Base-by-base conservation (phyloP, 1,284 basidiomycete species). In the Dichomitus squalens region DNA sequence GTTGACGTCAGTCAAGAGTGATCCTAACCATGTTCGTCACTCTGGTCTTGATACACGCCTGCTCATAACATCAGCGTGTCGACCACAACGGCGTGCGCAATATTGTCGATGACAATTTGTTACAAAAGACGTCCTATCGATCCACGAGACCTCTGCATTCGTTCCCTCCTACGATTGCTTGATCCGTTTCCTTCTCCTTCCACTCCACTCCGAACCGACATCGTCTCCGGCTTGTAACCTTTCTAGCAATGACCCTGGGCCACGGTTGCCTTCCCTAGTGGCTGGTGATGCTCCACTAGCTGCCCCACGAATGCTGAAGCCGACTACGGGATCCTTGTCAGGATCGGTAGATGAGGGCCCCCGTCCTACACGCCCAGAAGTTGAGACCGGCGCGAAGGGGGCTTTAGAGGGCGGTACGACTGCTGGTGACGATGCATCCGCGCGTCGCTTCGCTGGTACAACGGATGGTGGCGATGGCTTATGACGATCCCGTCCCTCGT, bases 291-390 rank as follows among this genome's bases (percentile, higher is more conserved):
- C 59, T 44, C 33, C 39, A 12, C 49, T 60, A 18, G 68, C 84
- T 21, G 85, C 84, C 40, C 85, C 85, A 64, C 80, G 81, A 59
- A 85, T 84, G 62, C 80, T 82, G 58, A 74, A 77, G 35, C 79
- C 82, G 35, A 71, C 73, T 38, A 68, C 68, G 8, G 72, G 72
- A 59, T 64, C 66, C 59, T 68, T 69, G 69, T 72, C 70, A 59
- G 67, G 64, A 52, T 75, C 70, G 27, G 52, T 7, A 47, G 44
- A 6, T 11, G 34, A 27, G n/a, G 6, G 18, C 7, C 11, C 31
- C 20, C 29, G 29, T 5, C 14, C n/a, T 18, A 11, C 29, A 11
- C 29, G 29, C 5, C 29, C 29, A 11, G 35, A 7, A 25, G 27
- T 27, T 3, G 55, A 29, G 2, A 39, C 33, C 7, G 40, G 20